Evolutionary conservation across 1,284 basidiomycete species (phyloP), one percentile per base, ranked within the genome.

Genomic region (Volvariella volvacea): DNA sequence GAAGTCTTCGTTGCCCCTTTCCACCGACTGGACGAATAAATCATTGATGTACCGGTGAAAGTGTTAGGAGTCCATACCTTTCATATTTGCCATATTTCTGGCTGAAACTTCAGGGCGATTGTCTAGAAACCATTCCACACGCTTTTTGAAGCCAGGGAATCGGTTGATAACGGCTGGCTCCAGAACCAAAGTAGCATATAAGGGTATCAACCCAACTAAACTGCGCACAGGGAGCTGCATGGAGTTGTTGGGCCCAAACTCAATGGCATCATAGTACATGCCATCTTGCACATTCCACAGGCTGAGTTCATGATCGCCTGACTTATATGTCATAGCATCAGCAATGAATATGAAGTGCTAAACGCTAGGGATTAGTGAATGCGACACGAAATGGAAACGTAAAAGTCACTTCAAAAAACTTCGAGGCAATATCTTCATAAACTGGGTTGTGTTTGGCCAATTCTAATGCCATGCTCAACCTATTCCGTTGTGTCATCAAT

Each of bases 361-460:
- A 12, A 30, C 10, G 9, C 14, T 39, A 28, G 7, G 12, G 3
- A 39, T 1, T 22, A 44, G 44, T 39, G 32, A 41, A 25, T 8
- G 32, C 32, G 15, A 33, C 2, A 31, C 28, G 6, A 21, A 2
- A 39, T 19, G 10, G 28, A 49, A 30, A 50, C 42, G 45, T n/a
- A 19, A 3, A 15, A 17, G n/a, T 41, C 21, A 88, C 87, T 80
- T 90, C 92, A 50, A 95, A 94, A 65, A 95, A 95, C 62, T 99
- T 98, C 49, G 92, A 96, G n/a, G 95, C 95, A 52, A 99, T 99
- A 63, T 99, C 95, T 67, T 99, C 95, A 62, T 99, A 99, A 1
- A 92, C 92, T 2, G 86, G 74, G 61, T 99, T 99, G 66, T 98
- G 93, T 70, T 98, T 97, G 42, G 95, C 95, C 30, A 99, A 73